phyloP scores from a whole-genome alignment of 2,329 filamentous ascomycete species.

The Pestalotiopsis fici region DNA sequence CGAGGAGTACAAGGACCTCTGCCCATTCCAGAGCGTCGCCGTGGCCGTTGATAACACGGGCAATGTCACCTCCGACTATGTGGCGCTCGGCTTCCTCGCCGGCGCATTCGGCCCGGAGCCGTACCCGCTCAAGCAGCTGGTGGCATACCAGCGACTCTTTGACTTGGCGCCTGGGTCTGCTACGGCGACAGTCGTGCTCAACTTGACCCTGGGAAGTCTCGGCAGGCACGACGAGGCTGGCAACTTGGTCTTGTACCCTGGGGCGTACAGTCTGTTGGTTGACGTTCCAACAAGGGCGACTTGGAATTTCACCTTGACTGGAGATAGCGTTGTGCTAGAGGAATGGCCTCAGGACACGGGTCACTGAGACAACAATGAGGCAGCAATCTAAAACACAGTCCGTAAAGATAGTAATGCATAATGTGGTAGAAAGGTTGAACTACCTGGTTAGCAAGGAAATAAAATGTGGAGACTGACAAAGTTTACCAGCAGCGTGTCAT shows the following conservation, averaged over 20 bases:
- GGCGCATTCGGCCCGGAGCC: constrained; percentile 39
- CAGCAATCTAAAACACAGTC: background rate
- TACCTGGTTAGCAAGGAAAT: too few relatives aligned
- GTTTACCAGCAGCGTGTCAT: too few relatives aligned
- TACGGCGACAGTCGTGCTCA: constrained; percentile 30
- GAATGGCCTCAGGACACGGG: constrained; percentile 27
- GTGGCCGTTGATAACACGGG: constrained; percentile 43
- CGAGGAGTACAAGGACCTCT: constrained; percentile 33
- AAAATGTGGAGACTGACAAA: too few relatives aligned
- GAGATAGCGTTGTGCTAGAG: constrained; percentile 33
- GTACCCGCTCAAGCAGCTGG: constrained; percentile 45
- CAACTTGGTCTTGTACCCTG: constrained; percentile 46
- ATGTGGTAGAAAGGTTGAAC: too few relatives aligned
- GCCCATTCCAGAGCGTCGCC: constrained; percentile 36
- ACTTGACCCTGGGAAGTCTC: constrained; percentile 44
- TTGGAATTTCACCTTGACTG: constrained; percentile 41
- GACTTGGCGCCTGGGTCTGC: constrained; percentile 21
- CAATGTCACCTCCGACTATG: constrained; percentile 41
- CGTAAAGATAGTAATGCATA: background rate
- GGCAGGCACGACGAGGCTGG: constrained; percentile 43
- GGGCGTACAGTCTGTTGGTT: constrained; percentile 40
- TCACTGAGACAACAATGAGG: background rate
- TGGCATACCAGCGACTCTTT: constrained; percentile 40
- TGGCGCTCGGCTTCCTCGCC: constrained; percentile 42
- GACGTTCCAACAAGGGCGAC: constrained; percentile 36